Evolutionary conservation across 192 early-diverging fungal species (phyloP).

Genomic region (Spinellus fusiger): DNA sequence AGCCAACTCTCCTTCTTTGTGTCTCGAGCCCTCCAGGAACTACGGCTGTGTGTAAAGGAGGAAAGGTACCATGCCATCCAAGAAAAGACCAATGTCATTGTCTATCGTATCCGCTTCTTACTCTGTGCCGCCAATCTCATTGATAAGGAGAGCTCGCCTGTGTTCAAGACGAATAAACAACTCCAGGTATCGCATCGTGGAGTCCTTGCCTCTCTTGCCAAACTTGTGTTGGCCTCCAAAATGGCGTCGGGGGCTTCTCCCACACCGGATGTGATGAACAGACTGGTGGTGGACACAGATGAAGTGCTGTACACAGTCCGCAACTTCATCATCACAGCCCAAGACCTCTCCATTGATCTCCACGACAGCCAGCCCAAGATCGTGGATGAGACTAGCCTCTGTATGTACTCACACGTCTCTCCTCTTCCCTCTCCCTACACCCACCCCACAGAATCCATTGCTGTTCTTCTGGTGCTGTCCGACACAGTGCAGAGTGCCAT

Average conservation of each 20-base stretch:
- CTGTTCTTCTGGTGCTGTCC: neutral
- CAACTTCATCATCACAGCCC: constrained; percentile 51
- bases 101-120: constrained; percentile 65
- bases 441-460: neutral
- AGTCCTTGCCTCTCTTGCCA: constrained; percentile 63
- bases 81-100: constrained; percentile 41
- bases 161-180: constrained; percentile 35
- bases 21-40: constrained; percentile 45
- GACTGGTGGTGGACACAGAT: constrained; percentile 50
- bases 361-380: constrained; percentile 14
- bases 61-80: constrained; percentile 1
- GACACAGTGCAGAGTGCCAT: constrained; percentile 4
- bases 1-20: constrained; percentile 42
- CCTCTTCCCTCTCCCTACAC: neutral
- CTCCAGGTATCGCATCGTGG: constrained; percentile 28
- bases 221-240: constrained; percentile 69
- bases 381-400: neutral
- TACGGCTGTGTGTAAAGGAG: constrained; percentile 36
- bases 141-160: constrained; percentile 47
- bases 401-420: constrained; percentile 3
- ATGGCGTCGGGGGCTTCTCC: constrained; percentile 60
- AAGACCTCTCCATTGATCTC: constrained; percentile 39
- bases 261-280: constrained; percentile 62
- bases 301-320: constrained; percentile 63
- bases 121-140: constrained; percentile 54